Evolutionary conservation across 2,329 filamentous ascomycete species (phyloP).

Genomic region (Chaetomiaceae sp.): DNA sequence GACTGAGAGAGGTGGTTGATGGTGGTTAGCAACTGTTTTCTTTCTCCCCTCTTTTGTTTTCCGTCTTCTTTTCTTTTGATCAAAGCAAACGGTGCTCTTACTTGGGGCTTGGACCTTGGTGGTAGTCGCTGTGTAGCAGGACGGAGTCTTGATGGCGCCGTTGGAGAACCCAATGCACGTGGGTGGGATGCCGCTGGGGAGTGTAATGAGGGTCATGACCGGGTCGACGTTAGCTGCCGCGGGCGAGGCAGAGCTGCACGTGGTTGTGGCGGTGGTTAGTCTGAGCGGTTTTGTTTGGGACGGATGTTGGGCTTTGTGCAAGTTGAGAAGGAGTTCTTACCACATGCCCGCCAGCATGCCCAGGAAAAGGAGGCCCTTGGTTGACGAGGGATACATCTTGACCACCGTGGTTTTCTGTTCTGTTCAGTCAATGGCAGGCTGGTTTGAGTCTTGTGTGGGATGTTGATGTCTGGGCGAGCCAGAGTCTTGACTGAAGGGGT

Average conservation of each 20-base stretch:
- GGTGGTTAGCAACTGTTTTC: background rate
- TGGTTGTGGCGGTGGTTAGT: background rate
- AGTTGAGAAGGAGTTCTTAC: constrained; percentile 1
- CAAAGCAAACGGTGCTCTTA: constrained; percentile 1
- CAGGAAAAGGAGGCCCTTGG: constrained; percentile 7
- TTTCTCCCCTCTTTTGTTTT: no score
- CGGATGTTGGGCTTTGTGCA: background rate
- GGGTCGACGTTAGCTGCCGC: constrained; percentile 1
- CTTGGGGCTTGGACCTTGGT: constrained; percentile 12
- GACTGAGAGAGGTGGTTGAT: background rate
- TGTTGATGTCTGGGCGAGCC: no score
- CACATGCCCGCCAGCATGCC: constrained; percentile 11
- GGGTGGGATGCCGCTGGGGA: constrained; percentile 6
- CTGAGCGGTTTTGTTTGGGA: background rate
- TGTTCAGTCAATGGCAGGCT: no score
- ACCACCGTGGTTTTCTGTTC: background rate
- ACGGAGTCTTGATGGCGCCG: constrained; percentile 11
- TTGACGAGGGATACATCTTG: constrained; percentile 15
- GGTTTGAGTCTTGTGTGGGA: no score
- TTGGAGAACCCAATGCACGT: constrained; percentile 5
- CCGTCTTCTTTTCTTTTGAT: no score
- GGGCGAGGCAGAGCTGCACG: constrained; percentile 15
- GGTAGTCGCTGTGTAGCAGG: constrained; percentile 29
- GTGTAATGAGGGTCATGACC: background rate
- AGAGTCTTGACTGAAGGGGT: no score